A percentile compares a stretch with the other conserved stretches of the same genome.
Conservation (phyloP, 2,329 filamentous ascomycete genomes). For the Hymenotorrendiella dingleyae region DNA sequence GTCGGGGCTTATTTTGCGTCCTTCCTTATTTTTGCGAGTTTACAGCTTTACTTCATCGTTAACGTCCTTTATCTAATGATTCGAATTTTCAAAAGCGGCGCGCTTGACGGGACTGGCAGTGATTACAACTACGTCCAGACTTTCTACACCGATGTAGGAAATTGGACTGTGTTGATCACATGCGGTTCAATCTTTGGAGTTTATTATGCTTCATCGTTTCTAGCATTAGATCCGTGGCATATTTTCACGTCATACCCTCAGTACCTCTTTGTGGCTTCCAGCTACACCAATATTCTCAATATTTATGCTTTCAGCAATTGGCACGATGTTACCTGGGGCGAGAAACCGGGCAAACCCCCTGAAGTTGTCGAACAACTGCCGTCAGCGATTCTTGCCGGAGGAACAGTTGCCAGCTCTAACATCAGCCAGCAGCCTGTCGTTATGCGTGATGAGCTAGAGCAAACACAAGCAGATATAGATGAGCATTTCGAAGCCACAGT, state of each 20-base stretch:
- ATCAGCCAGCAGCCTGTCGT: too few relatives aligned
- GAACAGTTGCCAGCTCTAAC: too few relatives aligned
- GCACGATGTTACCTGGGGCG: conserved; percentile 99
- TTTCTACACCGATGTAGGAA: conserved; percentile 53
- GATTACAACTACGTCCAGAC: conserved; percentile 62
- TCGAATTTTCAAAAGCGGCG: conserved; percentile 62
- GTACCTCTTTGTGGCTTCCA: conserved; percentile 89
- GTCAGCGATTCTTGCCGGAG: too few relatives aligned
- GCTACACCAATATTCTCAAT: conserved; percentile 99
- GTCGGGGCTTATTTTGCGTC: conserved; percentile 88
- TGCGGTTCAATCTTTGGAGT: conserved; percentile 92
- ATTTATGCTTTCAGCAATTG: conserved; percentile 99
- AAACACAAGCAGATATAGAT: conserved; percentile 96
- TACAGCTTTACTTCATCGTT: conserved; percentile 86
- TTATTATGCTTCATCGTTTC: conserved; percentile 93
- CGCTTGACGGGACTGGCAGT: conserved; percentile 60
- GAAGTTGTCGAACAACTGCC: conserved; percentile 80
- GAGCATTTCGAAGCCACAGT: conserved; percentile 95
- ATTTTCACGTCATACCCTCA: conserved; percentile 98
- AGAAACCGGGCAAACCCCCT: conserved; percentile 92
- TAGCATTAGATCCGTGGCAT: conserved; percentile 99
- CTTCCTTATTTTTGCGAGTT: conserved; percentile 77
- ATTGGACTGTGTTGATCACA: conserved; percentile 91
- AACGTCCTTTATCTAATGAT: conserved; percentile 84
- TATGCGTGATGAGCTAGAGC: conserved; percentile 92